Conservation (phyloP, 23 red algal species). For the Gracilariopsis chorda region DNA sequence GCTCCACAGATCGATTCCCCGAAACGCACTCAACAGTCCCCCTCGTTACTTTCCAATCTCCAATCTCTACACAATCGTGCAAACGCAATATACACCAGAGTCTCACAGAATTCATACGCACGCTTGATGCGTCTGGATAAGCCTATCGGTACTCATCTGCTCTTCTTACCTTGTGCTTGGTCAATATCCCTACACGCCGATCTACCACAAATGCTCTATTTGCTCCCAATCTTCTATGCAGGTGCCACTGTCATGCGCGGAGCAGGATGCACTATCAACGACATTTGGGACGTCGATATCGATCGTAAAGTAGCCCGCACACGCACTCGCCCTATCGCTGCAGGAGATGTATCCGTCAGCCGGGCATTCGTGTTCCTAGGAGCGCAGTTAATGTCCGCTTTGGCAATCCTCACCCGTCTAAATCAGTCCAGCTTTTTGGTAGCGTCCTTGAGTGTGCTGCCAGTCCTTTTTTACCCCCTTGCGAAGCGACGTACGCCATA, state of each 20-base stretch:
- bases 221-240: slow-evolving; percentile 58
- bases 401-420: slow-evolving; percentile 68
- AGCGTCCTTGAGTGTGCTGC: slow-evolving; percentile 36
- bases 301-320: slow-evolving; percentile 74
- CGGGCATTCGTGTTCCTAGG: slow-evolving; percentile 32
- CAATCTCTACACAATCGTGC: neutral
- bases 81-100: neutral
- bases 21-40: neutral
- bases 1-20: too few species aligned
- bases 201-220: neutral
- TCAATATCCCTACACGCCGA: slow-evolving; percentile 44
- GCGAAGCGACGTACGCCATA: slow-evolving; percentile 74
- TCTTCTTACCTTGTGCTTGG: slow-evolving; percentile 83
- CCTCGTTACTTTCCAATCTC: neutral
- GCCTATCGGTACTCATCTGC: slow-evolving; percentile 79
- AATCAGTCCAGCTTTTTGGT: slow-evolving; percentile 54
- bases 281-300: slow-evolving; percentile 89
- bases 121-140: slow-evolving; percentile 79
- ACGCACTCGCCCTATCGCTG: slow-evolving; percentile 67
- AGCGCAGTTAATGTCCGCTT: slow-evolving; percentile 51
- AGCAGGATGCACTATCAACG: slow-evolving; percentile 95
- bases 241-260: slow-evolving; percentile 88
- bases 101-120: slow-evolving; percentile 48
- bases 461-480: slow-evolving; percentile 81
- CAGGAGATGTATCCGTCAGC: slow-evolving; percentile 52